Percentiles rank a stretch among this genome's conserved stretches.
phyloP scores from a whole-genome alignment of 805 yeast species.

The Pichia nanzhaoensis region DNA sequence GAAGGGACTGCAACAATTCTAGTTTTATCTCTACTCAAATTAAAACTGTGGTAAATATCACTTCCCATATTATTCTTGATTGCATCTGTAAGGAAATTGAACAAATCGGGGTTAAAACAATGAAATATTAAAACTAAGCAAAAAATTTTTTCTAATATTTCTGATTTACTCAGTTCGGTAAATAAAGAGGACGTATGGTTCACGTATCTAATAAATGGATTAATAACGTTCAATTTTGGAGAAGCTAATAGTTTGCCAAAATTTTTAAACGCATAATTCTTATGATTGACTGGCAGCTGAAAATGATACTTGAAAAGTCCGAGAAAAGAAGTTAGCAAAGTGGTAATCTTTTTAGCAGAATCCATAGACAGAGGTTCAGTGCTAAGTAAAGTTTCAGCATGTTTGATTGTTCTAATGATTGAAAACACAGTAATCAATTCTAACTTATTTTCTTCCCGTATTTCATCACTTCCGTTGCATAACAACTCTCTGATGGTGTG shows the following conservation, averaged over 20 bases:
- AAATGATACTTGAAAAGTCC: conserved; percentile 24
- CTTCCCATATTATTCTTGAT: conserved; percentile 2
- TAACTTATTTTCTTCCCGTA: conserved; percentile 15
- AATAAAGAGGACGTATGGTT: conserved; percentile 10
- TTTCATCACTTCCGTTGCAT: background rate
- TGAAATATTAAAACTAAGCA: conserved; percentile 19
- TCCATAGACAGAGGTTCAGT: conserved; percentile 11
- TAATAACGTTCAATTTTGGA: conserved; percentile 5
- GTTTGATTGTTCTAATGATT: conserved; percentile 16
- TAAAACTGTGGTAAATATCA: conserved; percentile 9
- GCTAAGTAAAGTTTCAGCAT: conserved; percentile 12
- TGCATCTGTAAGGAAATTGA: conserved; percentile 10
- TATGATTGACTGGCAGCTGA: conserved; percentile 20
- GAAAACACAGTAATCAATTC: conserved; percentile 25
- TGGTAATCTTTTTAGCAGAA: conserved; percentile 12
- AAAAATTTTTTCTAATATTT: conserved; percentile 19
- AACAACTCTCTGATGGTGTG: background rate
- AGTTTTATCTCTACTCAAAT: conserved; percentile 1
- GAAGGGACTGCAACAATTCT: conserved; percentile 1
- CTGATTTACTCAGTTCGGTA: conserved; percentile 13
- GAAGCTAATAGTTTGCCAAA: conserved; percentile 20
- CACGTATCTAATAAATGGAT: conserved; percentile 14
- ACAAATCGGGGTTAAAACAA: conserved; percentile 16
- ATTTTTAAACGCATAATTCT: conserved; percentile 23
- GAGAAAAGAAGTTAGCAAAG: conserved; percentile 15